Conservation (phyloP, 1,139 yeast genomes). For the Blastobotrys arbuscula region DNA sequence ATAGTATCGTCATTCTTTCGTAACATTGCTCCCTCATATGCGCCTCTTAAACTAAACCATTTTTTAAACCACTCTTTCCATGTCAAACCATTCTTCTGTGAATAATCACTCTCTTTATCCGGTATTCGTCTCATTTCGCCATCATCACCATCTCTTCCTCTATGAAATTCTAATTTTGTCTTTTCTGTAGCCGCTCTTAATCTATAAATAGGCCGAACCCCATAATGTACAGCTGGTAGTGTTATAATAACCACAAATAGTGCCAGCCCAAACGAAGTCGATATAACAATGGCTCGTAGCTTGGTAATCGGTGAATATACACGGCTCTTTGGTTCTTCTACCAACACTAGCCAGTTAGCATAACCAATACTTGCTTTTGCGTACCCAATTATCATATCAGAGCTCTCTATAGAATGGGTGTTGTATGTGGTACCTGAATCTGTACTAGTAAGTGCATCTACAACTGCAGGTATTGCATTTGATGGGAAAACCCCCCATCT, state of each 20-base stretch:
- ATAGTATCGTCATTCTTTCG: not conserved
- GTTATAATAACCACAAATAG: conserved; percentile 68
- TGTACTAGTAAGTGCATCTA: conserved; percentile 36
- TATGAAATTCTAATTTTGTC: conserved; percentile 31
- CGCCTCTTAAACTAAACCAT: conserved; percentile 3
- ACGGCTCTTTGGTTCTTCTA: conserved; percentile 55
- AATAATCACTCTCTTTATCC: not conserved
- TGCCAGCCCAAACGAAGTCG: conserved; percentile 75
- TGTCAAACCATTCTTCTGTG: not conserved
- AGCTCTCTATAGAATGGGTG: conserved; percentile 40
- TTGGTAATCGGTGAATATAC: conserved; percentile 61
- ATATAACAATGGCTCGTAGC: conserved; percentile 64
- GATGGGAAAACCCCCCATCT: conserved; percentile 18
- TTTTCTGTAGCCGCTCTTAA: conserved; percentile 81
- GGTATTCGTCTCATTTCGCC: not conserved
- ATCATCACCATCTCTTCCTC: conserved; percentile 6
- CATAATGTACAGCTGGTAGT: conserved; percentile 77
- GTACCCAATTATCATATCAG: conserved; percentile 64
- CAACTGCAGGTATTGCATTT: conserved; percentile 35
- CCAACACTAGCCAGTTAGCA: conserved; percentile 69
- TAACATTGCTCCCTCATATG: not conserved
- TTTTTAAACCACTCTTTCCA: not conserved
- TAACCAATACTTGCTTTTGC: conserved; percentile 47
- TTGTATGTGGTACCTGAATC: conserved; percentile 49
- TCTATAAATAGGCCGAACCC: conserved; percentile 76